Base-by-base conservation (phyloP, 345 rosid genomes). In the Atalantia buxifolia region DNA sequence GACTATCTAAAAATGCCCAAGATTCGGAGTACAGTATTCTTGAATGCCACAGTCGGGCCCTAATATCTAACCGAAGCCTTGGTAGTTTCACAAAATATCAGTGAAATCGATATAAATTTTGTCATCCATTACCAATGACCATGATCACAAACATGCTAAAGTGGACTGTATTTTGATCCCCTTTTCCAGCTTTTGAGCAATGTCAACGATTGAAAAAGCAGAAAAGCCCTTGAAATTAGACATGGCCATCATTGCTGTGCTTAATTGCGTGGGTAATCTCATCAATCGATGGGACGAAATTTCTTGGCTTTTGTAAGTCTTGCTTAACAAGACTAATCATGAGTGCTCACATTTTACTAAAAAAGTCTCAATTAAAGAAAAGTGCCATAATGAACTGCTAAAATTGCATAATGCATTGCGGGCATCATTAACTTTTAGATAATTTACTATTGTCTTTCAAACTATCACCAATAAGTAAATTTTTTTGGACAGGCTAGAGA, bases 271-370 rank as follows among this genome's bases (percentile, higher is more conserved):
- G 82, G 78, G 59, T 48, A 59, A 75, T 38, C 57, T 68, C 72
- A 84, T 81, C 78, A 61, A 71, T 76, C 38, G 27, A 48, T 6
- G 45, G 22, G 27, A 55, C 3, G 61, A 22, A 77, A 68, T 63
- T 31, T 25, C 13, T 71, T 48, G 68, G 60, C 36, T 56, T 31
- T 33, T 76, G 75, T 69, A 76, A 64, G 81, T 35, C 81, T 81
- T 79, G 33, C 65, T 69, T 25, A 38, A 30, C 22, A 84, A 84
- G 81, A 25, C 69, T 68, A 67, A 76, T 84, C 45, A 74, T 71
- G 48, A 12, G 28, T 55, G 33, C 5, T 19, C 69, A 18, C 6
- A 74, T 80, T 76, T 76, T 28, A 33, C n/a, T 2, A 31, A 19
- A 62, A 62, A 53, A 67, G 55, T 33, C 42, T 19, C 22, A 28